These are phyloP conservation scores for Trypanosoma avium DNA, from an alignment of 208 protist genomes.

Conservation along the genomic window DNA sequence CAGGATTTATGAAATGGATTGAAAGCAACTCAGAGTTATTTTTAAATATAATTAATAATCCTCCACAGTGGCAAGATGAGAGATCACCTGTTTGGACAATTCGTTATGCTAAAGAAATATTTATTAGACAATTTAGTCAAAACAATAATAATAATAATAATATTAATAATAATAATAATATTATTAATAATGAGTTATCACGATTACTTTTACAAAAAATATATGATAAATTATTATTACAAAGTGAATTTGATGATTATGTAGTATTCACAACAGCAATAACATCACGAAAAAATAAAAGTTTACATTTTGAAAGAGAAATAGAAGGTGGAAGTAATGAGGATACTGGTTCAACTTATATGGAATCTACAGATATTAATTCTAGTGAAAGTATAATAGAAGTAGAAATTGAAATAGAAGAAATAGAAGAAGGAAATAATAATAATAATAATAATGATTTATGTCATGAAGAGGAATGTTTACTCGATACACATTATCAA, in stretches of 20 bases:
- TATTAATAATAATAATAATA: not conserved
- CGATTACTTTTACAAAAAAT: too few relatives aligned
- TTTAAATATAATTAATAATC: constrained; percentile 28
- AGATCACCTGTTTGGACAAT: constrained; percentile 21
- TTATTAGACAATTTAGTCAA: not conserved
- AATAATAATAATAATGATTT: not conserved
- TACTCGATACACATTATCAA: constrained; percentile 5
- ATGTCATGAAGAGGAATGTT: constrained; percentile 1
- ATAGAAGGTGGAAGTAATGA: not conserved
- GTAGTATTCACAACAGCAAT: too few relatives aligned
- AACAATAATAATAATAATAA: not conserved
- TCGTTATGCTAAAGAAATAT: constrained; percentile 14
- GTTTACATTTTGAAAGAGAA: not conserved
- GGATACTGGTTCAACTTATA: not conserved
- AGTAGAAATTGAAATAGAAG: not conserved
- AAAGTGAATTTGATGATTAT: too few relatives aligned
- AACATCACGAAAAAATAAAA: not conserved
- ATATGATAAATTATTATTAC: too few relatives aligned
- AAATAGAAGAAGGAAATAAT: not conserved
- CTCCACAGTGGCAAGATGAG: constrained; percentile 15
- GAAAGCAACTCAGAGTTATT: constrained; percentile 42
- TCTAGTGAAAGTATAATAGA: not conserved
- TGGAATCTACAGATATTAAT: not conserved
- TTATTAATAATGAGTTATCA: not conserved
- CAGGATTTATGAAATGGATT: constrained; percentile 61